Evolutionary conservation across 208 protist genomes (phyloP).

Genomic region (Acanthamoeba castellanii): DNA sequence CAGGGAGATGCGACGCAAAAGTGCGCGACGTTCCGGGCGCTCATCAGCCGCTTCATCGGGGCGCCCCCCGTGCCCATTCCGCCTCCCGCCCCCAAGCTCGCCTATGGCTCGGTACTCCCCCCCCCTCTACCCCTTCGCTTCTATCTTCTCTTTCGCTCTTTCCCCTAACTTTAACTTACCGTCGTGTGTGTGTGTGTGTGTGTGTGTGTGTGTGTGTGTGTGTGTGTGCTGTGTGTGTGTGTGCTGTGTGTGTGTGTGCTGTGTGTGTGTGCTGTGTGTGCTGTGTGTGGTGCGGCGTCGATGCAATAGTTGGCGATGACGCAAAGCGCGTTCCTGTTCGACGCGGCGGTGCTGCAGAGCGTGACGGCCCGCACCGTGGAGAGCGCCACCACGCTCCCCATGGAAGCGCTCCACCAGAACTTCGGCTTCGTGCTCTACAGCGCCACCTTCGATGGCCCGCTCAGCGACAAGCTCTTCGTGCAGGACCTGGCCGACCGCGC

Average conservation of each 20-base stretch:
- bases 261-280: too few species aligned
- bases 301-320: background rate
- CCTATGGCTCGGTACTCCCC: constrained; percentile 14
- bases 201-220: too few species aligned
- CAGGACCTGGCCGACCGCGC: constrained; percentile 23
- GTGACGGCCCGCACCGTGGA: background rate
- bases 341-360: background rate
- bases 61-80: constrained; percentile 15
- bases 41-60: background rate
- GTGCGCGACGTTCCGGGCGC: background rate
- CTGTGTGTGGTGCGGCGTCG: too few species aligned
- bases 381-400: background rate
- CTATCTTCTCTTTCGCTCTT: background rate
- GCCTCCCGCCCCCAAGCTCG: background rate
- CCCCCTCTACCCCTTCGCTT: background rate
- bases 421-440: constrained; percentile 54
- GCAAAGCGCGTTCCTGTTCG: constrained; percentile 11
- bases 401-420: constrained; percentile 38
- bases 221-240: too few species aligned
- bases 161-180: background rate
- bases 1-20: constrained; percentile 49
- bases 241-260: too few species aligned
- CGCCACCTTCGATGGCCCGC: constrained; percentile 25
- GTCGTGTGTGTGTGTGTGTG: background rate
- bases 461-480: background rate